Percentiles rank a stretch among this genome's conserved stretches.
These are phyloP conservation scores for Pelargonium australe DNA, from an alignment of 441 rosid species.

Conservation along the genomic window DNA sequence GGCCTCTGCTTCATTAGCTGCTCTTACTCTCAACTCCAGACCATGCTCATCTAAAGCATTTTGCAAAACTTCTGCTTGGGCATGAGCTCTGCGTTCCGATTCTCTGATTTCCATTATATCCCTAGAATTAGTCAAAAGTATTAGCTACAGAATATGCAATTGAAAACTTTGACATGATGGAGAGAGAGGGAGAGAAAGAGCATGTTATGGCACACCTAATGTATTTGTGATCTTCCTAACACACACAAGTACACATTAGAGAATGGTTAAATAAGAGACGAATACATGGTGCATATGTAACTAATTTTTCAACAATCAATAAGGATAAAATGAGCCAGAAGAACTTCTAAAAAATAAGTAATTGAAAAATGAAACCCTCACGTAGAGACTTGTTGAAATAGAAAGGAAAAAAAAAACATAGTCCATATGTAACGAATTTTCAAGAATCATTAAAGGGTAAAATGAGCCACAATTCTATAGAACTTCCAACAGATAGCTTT, in stretches of 20 bases:
- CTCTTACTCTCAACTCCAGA: slow-evolving; percentile 90
- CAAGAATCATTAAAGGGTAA: slow-evolving; percentile 1
- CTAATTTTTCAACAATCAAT: not conserved
- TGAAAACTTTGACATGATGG: slow-evolving; percentile 1
- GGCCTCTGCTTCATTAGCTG: slow-evolving; percentile 87
- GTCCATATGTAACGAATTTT: not conserved
- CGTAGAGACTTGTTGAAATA: not conserved
- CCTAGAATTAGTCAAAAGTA: slow-evolving; percentile 33
- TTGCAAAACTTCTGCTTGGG: slow-evolving; percentile 69
- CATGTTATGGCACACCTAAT: too few relatives aligned
- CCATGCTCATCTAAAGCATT: slow-evolving; percentile 78
- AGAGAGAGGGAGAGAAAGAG: not conserved
- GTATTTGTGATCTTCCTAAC: too few relatives aligned
- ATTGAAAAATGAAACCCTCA: not conserved
- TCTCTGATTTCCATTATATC: slow-evolving; percentile 69
- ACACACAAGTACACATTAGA: too few relatives aligned
- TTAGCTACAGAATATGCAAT: slow-evolving; percentile 6
- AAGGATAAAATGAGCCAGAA: slow-evolving; percentile 1
- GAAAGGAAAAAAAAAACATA: not conserved
- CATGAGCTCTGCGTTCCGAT: slow-evolving; percentile 62
- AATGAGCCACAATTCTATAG: not conserved
- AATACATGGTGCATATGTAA: not conserved
- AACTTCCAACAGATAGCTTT: not conserved
- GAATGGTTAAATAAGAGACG: too few relatives aligned
- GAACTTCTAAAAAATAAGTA: not conserved